phyloP scores from a whole-genome alignment of 2,329 filamentous ascomycete species.

The Calonectria hawksworthii region DNA sequence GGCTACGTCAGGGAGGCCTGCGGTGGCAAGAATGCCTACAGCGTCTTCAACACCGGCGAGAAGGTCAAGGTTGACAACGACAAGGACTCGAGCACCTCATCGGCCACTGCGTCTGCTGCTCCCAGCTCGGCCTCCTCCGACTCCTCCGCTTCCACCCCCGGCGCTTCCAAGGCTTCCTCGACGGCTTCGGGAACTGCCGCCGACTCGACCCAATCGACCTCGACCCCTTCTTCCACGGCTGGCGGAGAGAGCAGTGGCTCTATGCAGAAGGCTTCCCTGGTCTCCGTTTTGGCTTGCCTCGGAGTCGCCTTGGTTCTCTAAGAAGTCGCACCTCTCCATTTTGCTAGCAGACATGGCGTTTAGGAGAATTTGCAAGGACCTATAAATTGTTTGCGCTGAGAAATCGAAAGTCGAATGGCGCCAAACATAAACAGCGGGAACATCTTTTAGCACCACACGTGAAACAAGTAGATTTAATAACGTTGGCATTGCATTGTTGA shows the following conservation, averaged over 20 bases:
- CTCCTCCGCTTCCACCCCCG: not conserved
- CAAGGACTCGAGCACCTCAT: not conserved
- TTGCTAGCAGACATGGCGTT: not conserved
- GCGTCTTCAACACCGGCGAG: slow-evolving; percentile 30
- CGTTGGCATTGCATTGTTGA: not conserved
- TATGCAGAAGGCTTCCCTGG: not conserved
- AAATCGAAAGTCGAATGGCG: not conserved
- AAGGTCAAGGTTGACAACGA: slow-evolving; percentile 6
- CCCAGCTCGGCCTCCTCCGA: not conserved
- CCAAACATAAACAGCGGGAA: not conserved
- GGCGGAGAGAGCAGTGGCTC: not conserved
- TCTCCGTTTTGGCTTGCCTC: not conserved
- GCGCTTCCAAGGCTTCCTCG: not conserved
- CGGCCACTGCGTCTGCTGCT: not conserved
- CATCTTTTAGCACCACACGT: not conserved
- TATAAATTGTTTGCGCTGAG: not conserved
- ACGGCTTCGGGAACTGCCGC: not conserved
- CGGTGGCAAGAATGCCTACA: slow-evolving; percentile 26
- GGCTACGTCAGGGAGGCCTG: slow-evolving; percentile 28
- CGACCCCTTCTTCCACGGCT: not conserved
- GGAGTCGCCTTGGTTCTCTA: not conserved
- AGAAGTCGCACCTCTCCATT: not conserved
- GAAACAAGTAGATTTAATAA: not conserved
- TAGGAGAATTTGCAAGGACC: not conserved
- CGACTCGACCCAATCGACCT: not conserved